Evolutionary conservation across 352 stramenopile genomes (phyloP), one percentile per base, ranked within the genome.

Genomic region (Phytopythium litorale): DNA sequence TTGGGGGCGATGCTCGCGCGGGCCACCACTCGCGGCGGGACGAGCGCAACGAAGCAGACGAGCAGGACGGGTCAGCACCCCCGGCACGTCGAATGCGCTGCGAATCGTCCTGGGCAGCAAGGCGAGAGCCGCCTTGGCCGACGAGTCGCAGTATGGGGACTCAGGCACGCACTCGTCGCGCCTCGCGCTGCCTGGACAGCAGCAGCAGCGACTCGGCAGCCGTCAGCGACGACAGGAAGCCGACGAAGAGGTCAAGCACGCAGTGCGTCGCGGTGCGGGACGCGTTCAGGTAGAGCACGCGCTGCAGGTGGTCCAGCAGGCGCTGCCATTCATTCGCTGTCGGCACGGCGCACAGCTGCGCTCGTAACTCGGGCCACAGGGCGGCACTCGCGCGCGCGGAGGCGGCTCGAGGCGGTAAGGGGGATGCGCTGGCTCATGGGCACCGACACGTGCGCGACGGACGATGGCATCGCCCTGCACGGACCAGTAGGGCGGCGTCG

Each of bases 231-330:
- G 93, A 98, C 28, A 99, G 71, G 72, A 99, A 99, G 7, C 97
- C 97, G 73, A 99, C 99, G 68, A 99, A 99, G 64, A 99, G 97
- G 70, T 99, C 99, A 55, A 99, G 78, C 52, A 99, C 76, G 75
- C 98, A 99, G 66, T 99, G 99, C 1, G 97, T 99, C 25, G 99
- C 92, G 69, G 99, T 99, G 77, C 98, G 98, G 76, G 98, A 99
- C 25, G 91, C 90, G 65, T 98, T 95, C 16, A 98, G 61, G 51
- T 81, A 74, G 72, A 96, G 97, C 58, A 98, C 91, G 56, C 97
- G 87, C 8, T 98, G 45, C 45, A 98, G 84, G 75, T 97, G 97
- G 76, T 99, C 97, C 54, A 99, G 81, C 76, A 98, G 76, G 63
- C 99, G 96, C 81, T 99, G 97, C 81, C 89, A 98, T 75, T 96